Conservation (phyloP, 2,329 filamentous ascomycete species). For the Spiromastix sp. region DNA sequence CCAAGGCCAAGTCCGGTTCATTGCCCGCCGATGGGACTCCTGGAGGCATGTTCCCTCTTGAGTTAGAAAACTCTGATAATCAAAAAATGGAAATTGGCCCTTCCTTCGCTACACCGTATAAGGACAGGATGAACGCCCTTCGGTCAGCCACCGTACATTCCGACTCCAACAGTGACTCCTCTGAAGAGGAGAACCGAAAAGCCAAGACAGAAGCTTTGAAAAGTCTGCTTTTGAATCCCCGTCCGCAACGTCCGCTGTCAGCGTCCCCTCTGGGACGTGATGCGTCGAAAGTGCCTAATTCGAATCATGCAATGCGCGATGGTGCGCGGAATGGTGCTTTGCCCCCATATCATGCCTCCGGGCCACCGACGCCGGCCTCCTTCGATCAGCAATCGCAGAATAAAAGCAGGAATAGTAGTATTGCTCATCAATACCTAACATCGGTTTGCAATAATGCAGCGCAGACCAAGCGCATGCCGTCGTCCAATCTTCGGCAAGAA, state of each 20-base stretch:
- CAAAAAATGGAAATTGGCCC: conserved; percentile 47
- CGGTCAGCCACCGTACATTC: conserved; percentile 27
- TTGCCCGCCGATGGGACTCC: conserved; percentile 37
- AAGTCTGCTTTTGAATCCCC: conserved; percentile 34
- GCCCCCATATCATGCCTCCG: conserved; percentile 14
- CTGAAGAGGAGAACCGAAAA: conserved; percentile 30
- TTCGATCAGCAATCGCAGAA: conserved; percentile 8
- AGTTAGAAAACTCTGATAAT: conserved; percentile 52
- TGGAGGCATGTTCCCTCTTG: conserved; percentile 54
- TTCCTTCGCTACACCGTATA: conserved; percentile 53
- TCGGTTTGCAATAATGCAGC: conserved; percentile 15
- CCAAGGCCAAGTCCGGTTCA: conserved; percentile 28
- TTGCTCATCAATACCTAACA: conserved; percentile 16
- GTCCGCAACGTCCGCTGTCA: conserved; percentile 25
- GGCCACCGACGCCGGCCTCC: conserved; percentile 20
- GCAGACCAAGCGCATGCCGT: conserved; percentile 16
- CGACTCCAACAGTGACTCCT: conserved; percentile 13
- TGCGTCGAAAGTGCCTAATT: conserved; percentile 12
- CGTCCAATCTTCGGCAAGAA: conserved; percentile 24
- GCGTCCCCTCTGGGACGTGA: conserved; percentile 19
- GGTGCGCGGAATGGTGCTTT: conserved; percentile 1
- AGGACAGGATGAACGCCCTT: conserved; percentile 35
- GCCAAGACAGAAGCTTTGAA: conserved; percentile 37
- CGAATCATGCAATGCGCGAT: conserved; percentile 4
- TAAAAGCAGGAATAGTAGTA: conserved; percentile 12